A percentile compares a stretch with the other conserved stretches of the same genome.
phyloP scores from a whole-genome alignment of 768 basidiomycete species.

The Tylopilus plumbeoviolaceoides region DNA sequence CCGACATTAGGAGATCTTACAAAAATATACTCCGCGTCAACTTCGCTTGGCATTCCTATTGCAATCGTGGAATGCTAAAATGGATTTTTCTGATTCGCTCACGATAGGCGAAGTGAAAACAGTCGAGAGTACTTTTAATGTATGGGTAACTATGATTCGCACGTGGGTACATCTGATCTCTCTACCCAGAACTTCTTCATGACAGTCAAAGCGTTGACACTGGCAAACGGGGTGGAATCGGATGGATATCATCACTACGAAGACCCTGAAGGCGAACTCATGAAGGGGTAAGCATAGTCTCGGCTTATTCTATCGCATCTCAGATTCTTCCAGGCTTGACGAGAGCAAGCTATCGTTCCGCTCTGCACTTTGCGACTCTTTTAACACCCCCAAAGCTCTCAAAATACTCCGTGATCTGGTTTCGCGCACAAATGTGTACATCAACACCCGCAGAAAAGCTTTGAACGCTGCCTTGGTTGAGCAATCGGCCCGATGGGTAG shows the following conservation, averaged over 20 bases:
- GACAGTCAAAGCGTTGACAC: conserved; percentile 74
- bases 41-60: conserved; percentile 87
- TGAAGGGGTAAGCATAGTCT: conserved; percentile 46
- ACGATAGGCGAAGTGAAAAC: conserved; percentile 88
- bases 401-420: conserved; percentile 75
- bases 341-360: conserved; percentile 77
- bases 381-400: conserved; percentile 89
- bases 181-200: conserved; percentile 86
- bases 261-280: conserved; percentile 63
- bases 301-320: conserved; percentile 7
- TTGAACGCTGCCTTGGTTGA: conserved; percentile 63
- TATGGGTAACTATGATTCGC: conserved; percentile 35
- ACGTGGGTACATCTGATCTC: conserved; percentile 1
- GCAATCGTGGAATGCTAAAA: conserved; percentile 87
- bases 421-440: conserved; percentile 83
- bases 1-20: conserved; percentile 69
- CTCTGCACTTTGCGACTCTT: conserved; percentile 88
- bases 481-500: conserved; percentile 63
- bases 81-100: conserved; percentile 89
- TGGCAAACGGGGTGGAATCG: conserved; percentile 42
- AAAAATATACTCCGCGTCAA: conserved; percentile 80
- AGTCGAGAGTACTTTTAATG: conserved; percentile 82
- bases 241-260: conserved; percentile 67
- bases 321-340: conserved; percentile 51
- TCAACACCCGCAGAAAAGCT: conserved; percentile 58